Evolutionary conservation across 768 basidiomycete genomes (phyloP), one percentile per base, ranked within the genome.

Genomic region (Gloeostereum incarnatum): DNA sequence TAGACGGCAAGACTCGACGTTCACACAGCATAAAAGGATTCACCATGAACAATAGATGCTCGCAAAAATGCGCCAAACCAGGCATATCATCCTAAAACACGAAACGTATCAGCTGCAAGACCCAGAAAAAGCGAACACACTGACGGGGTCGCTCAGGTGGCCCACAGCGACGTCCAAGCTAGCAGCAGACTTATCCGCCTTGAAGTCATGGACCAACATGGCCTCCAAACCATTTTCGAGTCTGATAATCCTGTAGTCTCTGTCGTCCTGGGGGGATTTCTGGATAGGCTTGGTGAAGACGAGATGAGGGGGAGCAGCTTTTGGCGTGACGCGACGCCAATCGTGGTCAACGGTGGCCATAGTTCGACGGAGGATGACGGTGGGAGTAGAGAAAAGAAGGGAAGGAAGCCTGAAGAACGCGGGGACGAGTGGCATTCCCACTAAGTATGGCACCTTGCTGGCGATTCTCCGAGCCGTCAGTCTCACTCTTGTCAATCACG

Each of bases 1-100:
- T 18, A 41, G 8, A 24, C 14, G 6, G 9, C 5, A 21, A 22
- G 43, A 27, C 25, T 17, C 46, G 22, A 40, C n/a, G n/a, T n/a
- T n/a, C n/a, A n/a, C n/a, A n/a, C n/a, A n/a, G n/a, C n/a, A n/a
- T n/a, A n/a, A 18, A 20, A 38, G 38, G 21, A 57, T 78, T 44
- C 49, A 91, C 93, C 81, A 99, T 89, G 61, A 99, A 99, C 44
- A 96, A 60, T 35, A 99, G 55, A 58, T 99, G 94, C 56, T 99
- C 94, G 61, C 92, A 93, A 54, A 93, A 93, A 58, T 94, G 90
- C 34, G 91, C 91, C 31, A 93, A 69, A 8, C 91, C 91, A 7
- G 87, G 91, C 73, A 92, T 84, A 53, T 94, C 90, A 54, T 73
- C 78, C 78, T 87, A 49, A 1, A 13, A 30, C 13, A 30, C 17